Percentiles rank a stretch among this genome's conserved stretches.
phyloP scores from a whole-genome alignment of 345 rosid genomes.

The Cochlearia excelsa region DNA sequence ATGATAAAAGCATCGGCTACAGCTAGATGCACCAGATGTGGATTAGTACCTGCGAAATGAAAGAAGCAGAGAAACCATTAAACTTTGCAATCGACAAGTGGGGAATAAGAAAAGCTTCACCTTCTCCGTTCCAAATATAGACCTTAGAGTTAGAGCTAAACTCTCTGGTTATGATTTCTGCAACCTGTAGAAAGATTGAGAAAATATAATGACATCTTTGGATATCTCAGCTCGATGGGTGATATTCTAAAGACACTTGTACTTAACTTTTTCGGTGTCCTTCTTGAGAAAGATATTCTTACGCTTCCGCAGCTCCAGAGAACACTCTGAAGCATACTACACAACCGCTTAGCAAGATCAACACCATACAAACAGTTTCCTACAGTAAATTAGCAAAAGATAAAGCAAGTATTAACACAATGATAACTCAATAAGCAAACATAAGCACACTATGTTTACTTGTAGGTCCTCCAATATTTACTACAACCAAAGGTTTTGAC shows the following conservation, averaged over 20 bases:
- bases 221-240: neutral
- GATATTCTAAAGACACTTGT: slow-evolving; percentile 1
- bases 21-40: slow-evolving; percentile 89
- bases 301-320: slow-evolving; percentile 84
- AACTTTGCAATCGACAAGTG: neutral
- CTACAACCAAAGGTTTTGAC: slow-evolving; percentile 79
- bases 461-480: slow-evolving; percentile 93
- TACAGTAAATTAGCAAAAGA: slow-evolving; percentile 23
- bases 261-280: slow-evolving; percentile 66
- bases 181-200: slow-evolving; percentile 44
- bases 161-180: slow-evolving; percentile 47
- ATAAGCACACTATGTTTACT: slow-evolving; percentile 33
- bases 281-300: slow-evolving; percentile 79
- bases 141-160: slow-evolving; percentile 58
- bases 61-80: slow-evolving; percentile 10
- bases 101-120: slow-evolving; percentile 32
- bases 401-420: neutral
- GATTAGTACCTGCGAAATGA: slow-evolving; percentile 62
- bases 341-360: slow-evolving; percentile 68
- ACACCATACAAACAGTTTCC: slow-evolving; percentile 72
- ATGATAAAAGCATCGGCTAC: slow-evolving; percentile 89
- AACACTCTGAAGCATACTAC: slow-evolving; percentile 54
- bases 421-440: neutral
- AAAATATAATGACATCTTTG: neutral
- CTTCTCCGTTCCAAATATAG: slow-evolving; percentile 78